A percentile compares a stretch with the other conserved stretches of the same genome.
These are phyloP conservation scores for Stagonosporopsis cucurbitacearum DNA, from an alignment of 2,329 filamentous ascomycete species.

Conservation along the genomic window DNA sequence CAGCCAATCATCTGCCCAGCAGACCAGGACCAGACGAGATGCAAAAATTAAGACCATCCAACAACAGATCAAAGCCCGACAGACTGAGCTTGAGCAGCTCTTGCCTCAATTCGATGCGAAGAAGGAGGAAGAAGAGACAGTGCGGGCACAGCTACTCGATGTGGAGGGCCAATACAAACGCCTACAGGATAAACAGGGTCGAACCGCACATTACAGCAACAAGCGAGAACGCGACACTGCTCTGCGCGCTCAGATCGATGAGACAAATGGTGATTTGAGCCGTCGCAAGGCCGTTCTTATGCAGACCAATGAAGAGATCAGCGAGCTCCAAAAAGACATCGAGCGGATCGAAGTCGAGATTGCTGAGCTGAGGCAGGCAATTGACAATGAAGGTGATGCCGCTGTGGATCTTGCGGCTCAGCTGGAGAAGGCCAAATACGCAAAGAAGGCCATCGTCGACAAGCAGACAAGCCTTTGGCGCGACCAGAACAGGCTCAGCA, in stretches of 20 bases:
- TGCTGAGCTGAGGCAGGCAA: slow-evolving; percentile 69
- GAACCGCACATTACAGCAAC: slow-evolving; percentile 84
- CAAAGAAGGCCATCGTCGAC: slow-evolving; percentile 79
- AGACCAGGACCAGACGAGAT: slow-evolving; percentile 73
- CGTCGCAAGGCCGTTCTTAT: slow-evolving; percentile 84
- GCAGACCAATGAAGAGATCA: slow-evolving; percentile 83
- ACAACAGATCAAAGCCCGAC: slow-evolving; percentile 74
- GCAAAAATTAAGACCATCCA: slow-evolving; percentile 75
- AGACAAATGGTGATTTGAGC: slow-evolving; percentile 76
- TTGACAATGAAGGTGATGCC: slow-evolving; percentile 80
- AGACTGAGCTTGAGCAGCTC: slow-evolving; percentile 76
- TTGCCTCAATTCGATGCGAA: slow-evolving; percentile 77
- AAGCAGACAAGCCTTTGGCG: slow-evolving; percentile 86
- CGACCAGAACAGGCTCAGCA: slow-evolving; percentile 86
- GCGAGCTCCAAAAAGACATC: slow-evolving; percentile 74
- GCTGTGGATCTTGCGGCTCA: slow-evolving; percentile 75
- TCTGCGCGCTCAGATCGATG: slow-evolving; percentile 79
- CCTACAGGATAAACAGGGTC: slow-evolving; percentile 89
- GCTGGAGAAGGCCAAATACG: slow-evolving; percentile 77
- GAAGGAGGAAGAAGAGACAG: slow-evolving; percentile 73
- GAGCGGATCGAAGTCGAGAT: slow-evolving; percentile 75
- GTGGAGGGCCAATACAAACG: slow-evolving; percentile 77
- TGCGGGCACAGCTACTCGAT: slow-evolving; percentile 75
- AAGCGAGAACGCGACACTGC: slow-evolving; percentile 88
- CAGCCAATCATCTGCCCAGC: slow-evolving; percentile 78